phyloP scores from a whole-genome alignment of 345 rosid species.

The Eucalyptus virginea region DNA sequence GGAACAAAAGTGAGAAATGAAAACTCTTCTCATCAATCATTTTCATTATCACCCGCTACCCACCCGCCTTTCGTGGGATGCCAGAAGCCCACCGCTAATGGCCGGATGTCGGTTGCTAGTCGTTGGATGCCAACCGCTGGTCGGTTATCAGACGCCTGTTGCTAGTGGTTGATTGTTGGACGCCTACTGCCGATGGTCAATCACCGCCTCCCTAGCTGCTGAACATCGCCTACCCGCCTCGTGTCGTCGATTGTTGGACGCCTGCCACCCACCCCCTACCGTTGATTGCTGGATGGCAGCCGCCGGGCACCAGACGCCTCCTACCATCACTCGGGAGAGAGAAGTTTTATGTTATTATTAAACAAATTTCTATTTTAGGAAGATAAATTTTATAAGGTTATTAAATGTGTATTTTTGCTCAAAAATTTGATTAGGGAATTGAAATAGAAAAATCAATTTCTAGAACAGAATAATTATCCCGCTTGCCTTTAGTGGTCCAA shows the following conservation, averaged over 20 bases:
- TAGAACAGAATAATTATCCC: too few relatives aligned
- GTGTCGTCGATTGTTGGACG: rapidly evolving
- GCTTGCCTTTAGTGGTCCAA: too few relatives aligned
- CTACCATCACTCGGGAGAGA: rapidly evolving
- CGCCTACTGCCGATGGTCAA: rapidly evolving
- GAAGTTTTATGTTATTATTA: too few relatives aligned
- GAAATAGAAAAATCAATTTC: too few relatives aligned
- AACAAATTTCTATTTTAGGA: too few relatives aligned
- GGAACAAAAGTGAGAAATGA: too few relatives aligned
- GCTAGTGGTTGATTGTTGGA: rapidly evolving
- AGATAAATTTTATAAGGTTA: too few relatives aligned
- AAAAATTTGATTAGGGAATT: too few relatives aligned
- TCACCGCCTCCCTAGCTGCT: rapidly evolving
- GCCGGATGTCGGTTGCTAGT: rapidly evolving
- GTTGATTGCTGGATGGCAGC: rapidly evolving
- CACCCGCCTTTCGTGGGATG: rapidly evolving
- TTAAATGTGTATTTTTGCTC: too few relatives aligned
- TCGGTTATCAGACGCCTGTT: rapidly evolving
- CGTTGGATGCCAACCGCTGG: rapidly evolving
- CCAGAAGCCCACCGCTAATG: rapidly evolving
- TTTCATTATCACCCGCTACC: too few relatives aligned
- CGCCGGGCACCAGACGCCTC: rapidly evolving
- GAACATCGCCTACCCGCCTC: rapidly evolving
- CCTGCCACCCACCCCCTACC: rapidly evolving
- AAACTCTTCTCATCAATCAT: rapidly evolving